A percentile compares a stretch with the other conserved stretches of the same genome.
These are phyloP conservation scores for Daldinia concentrica DNA, from an alignment of 495 filamentous ascomycete species.

Conservation along the genomic window DNA sequence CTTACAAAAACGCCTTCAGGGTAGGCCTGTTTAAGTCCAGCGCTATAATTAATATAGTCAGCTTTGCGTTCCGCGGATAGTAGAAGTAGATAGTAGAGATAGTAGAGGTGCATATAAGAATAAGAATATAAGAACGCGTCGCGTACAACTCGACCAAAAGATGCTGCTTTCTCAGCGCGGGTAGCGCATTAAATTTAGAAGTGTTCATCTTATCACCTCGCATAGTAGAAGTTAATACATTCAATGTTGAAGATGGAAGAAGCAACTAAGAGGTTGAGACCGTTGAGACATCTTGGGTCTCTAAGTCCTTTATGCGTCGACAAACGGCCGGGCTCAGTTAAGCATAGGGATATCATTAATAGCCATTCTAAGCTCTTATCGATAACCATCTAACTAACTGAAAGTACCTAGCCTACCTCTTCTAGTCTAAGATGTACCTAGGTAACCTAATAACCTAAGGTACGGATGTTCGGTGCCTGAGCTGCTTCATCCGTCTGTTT, in stretches of 20 bases:
- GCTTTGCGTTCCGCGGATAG: background rate
- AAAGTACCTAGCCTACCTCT: too few relatives aligned
- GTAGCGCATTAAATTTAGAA: conserved; percentile 37
- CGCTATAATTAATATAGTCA: conserved; percentile 59
- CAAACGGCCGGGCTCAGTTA: conserved; percentile 1
- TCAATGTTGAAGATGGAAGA: conserved; percentile 5
- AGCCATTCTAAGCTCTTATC: conserved; percentile 9
- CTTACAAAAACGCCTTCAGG: conserved; percentile 87
- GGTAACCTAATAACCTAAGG: too few relatives aligned
- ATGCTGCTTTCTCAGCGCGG: conserved; percentile 64
- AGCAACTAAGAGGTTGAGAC: conserved; percentile 22
- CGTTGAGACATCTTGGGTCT: conserved; percentile 23
- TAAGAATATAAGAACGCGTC: conserved; percentile 3
- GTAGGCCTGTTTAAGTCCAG: conserved; percentile 80
- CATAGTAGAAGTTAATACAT: conserved; percentile 10
- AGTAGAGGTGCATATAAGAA: background rate
- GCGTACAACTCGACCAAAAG: conserved; percentile 79
- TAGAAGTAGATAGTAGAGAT: background rate
- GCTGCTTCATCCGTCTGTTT: background rate
- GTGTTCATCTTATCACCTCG: conserved; percentile 34
- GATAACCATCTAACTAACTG: background rate
- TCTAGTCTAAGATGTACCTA: too few relatives aligned
- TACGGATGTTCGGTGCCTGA: background rate
- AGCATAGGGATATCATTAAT: background rate
- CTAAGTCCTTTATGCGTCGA: conserved; percentile 27